Base-by-base conservation (phyloP, 1,284 basidiomycete genomes). In the Trichosporon asahii region DNA sequence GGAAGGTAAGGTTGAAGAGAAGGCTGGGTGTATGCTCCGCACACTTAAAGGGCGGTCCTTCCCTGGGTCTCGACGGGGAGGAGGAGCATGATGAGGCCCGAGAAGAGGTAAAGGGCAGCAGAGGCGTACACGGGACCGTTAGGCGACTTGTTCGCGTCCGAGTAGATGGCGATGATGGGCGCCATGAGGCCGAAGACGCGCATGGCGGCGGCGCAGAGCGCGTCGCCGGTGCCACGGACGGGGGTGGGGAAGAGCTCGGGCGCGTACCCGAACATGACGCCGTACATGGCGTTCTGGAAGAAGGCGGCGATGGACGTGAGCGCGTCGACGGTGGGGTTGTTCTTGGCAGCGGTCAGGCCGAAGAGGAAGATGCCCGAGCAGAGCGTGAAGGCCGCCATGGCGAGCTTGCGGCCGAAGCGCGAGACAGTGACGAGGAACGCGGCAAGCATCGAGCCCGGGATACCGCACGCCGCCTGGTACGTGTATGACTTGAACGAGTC, bases 221-320 rank as follows among this genome's bases (percentile, higher is more conserved):
- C 89, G 73, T 90, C 88, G 3, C 88, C 89, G 0, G 89, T 89
- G 4, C 88, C 89, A 49, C 89, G 85, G 68, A 88, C 86, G 0
- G 88, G 88, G 0, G 88, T 87, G 0, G 89, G 88, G 82, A 90
- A 90, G 11, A 89, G 86, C 75, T 90, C 89, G 21, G 89, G 89
- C 0, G 87, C 87, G 74, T 88, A 88, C 2, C 87, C 88, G 73
- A 86, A 90, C 23, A 89, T 83, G 11, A 89, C 85, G 14, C 87
- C 88, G 76, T 89, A 80, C 70, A 79, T 76, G 23, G 77, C 77
- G 68, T 84, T 86, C 83, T 87, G 84, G 11, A 86, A 87, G 44
- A 89, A 79, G 29, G 84, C 79, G 23, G 85, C 86, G 0, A 86
- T 85, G 69, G 87, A 89, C 57, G 88, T 88, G 75, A 85, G 88